Evolutionary conservation across 345 rosid genomes (phyloP), one percentile per base, ranked within the genome.

Genomic region (Eutrema japonicum): DNA sequence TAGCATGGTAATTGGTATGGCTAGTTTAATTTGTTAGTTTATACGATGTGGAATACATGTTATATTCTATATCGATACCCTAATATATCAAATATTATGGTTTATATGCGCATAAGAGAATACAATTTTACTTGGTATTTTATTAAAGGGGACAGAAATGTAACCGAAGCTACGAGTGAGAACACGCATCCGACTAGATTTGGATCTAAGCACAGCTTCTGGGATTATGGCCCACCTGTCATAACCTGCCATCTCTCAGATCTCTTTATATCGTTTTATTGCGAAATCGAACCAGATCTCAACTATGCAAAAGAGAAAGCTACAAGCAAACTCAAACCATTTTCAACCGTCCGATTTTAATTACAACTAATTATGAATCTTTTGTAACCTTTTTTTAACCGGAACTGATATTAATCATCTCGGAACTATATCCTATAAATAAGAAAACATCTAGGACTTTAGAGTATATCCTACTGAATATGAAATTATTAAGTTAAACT

Each of bases 121-220:
- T 29, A 10, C 7, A 26, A 13, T 29, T 29, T 29, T 32, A 32
- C 35, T 12, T 35, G 46, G 59, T 26, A 18, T 18, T 22, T 22
- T 16, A 50, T 40, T 18, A 29, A 40, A 37, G 49, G 22, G 0
- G 33, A 70, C 32, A 27, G 18, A 48, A n/a, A 58, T 38, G 59
- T 47, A 58, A 66, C 71, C 29, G 47, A 43, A 30, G 38, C 36
- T 48, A 43, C 52, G 22, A 67, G 68, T 60, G 78, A 60, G 74
- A 68, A 75, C 70, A 61, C 69, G 37, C 53, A 74, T 18, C 38
- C 8, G 43, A 35, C 11, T 50, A 32, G 66, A 66, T 74, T 75
- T 68, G 79, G 64, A 68, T 68, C 69, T 61, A 61, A 42, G 43
- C 57, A 63, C 70, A 68, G 12, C 43, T 43, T 75, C 47, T 53